Base-by-base conservation (phyloP, 192 early-diverging fungal species). In the Dissophora ornata region DNA sequence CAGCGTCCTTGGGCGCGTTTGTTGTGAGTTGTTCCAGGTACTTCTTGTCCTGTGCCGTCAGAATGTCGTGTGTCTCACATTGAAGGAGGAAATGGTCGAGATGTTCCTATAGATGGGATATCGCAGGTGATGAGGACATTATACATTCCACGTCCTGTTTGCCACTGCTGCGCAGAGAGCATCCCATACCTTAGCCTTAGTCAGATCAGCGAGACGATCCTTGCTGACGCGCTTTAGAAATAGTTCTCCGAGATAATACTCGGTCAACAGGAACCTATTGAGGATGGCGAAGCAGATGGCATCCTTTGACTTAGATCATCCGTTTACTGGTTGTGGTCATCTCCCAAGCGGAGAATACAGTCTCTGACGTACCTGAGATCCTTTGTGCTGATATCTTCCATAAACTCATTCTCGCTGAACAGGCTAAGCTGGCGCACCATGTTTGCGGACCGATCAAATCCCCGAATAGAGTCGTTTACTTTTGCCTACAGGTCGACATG, bases 361-460 rank as follows among this genome's bases (percentile, higher is more conserved):
- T n/a, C n/a, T n/a, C n/a, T n/a, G 12, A 8, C 47, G 29, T 80
- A 86, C 85, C 85, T 81, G 22, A 98, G 83, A 74, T 96, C 93
- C 21, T 82, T 80, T 8, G 94, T 92, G 41, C 88, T 90, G 30
- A 97, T 89, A 78, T 98, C 97, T 7, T 98, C 94, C 47, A 93
- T 59, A 18, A 87, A 86, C 66, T 98, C 97, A 79, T 98, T 97
- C 21, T 74, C 82, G 69, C 93, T 95, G 68, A 98, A 97, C 32
- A 97, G 67, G 26, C 82, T 83, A 7, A 95, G 86, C 19, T 84
- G 70, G 25, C 78, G 75, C 24, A 92, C 82, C 58, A 90, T 79
- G 16, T 52, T 48, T 5, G 49, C 67, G 29, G 88, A 87, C 22
- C 63, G 69, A 13, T 66, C 58, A 21, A 93, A 80, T 25, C 71